Conservation (phyloP, 116 monocot genomes). For the Trichopus zeylanicus region DNA sequence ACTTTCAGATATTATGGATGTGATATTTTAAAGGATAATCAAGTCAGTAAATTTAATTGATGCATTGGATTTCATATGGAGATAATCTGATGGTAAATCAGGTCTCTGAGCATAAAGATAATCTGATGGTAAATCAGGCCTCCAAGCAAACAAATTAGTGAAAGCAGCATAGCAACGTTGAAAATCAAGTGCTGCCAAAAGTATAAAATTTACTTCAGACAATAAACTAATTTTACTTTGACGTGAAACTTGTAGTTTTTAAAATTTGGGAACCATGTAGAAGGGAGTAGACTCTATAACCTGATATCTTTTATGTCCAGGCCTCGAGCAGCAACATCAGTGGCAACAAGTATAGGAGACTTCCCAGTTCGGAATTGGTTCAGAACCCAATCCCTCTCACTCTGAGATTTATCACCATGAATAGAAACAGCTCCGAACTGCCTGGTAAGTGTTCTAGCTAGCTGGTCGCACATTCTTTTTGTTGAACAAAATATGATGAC, state of each 20-base stretch:
- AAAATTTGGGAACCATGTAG: background rate
- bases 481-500: constrained; percentile 82
- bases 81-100: too few relatives aligned
- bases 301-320: constrained; percentile 90
- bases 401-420: constrained; percentile 32
- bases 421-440: constrained; percentile 63
- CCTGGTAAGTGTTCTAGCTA: constrained; percentile 45
- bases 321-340: constrained; percentile 30
- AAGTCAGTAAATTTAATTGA: too few relatives aligned
- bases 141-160: too few relatives aligned
- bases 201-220: too few relatives aligned
- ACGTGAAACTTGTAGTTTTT: background rate
- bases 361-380: constrained; percentile 63
- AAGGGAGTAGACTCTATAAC: constrained; percentile 11
- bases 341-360: constrained; percentile 74
- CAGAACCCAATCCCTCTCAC: constrained; percentile 68
- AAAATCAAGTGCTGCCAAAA: too few relatives aligned
- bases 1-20: too few relatives aligned
- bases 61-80: too few relatives aligned
- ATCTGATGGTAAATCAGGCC: too few relatives aligned
- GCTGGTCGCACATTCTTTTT: constrained; percentile 92
- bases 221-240: too few relatives aligned
- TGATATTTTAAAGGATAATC: too few relatives aligned
- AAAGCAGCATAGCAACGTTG: too few relatives aligned
- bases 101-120: too few relatives aligned